Conservation (phyloP, 768 basidiomycete genomes). For the Auricularia cornea region DNA sequence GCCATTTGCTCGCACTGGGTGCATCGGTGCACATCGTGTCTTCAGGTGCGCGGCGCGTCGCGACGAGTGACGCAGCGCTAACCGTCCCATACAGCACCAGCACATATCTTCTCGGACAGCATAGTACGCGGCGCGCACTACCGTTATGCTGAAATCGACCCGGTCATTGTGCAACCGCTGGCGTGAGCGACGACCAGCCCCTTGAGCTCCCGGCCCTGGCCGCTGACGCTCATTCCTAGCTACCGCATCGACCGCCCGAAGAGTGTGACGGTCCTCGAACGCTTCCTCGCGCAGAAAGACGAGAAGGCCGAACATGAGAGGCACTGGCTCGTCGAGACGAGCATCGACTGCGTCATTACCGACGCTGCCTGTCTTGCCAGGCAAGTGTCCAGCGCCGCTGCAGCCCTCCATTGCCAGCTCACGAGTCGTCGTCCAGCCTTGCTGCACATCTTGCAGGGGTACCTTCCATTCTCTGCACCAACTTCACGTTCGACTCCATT, state of each 20-base stretch:
- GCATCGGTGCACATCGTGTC: constrained; percentile 55
- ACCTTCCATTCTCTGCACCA: constrained; percentile 68
- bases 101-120: constrained; percentile 60
- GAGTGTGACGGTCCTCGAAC: constrained; percentile 53
- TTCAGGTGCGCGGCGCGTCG: constrained; percentile 22
- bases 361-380: constrained; percentile 75
- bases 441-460: constrained; percentile 56
- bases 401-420: not conserved
- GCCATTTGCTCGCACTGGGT: constrained; percentile 44
- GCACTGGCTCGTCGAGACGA: constrained; percentile 44
- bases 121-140: constrained; percentile 56
- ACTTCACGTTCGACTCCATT: constrained; percentile 80
- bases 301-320: constrained; percentile 45
- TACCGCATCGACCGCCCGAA: constrained; percentile 66
- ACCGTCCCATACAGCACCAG: constrained; percentile 37
- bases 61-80: not conserved
- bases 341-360: constrained; percentile 55
- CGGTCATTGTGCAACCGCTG: constrained; percentile 71
- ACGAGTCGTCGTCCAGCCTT: constrained; percentile 33
- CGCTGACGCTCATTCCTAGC: constrained; percentile 23
- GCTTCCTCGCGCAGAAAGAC: constrained; percentile 51
- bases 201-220: not conserved
- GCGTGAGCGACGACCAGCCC: constrained; percentile 36
- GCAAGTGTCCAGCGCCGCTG: constrained; percentile 30
- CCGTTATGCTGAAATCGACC: constrained; percentile 66